phyloP scores from a whole-genome alignment of 1,139 yeast genomes.

The Geotrichum histeridarum region DNA sequence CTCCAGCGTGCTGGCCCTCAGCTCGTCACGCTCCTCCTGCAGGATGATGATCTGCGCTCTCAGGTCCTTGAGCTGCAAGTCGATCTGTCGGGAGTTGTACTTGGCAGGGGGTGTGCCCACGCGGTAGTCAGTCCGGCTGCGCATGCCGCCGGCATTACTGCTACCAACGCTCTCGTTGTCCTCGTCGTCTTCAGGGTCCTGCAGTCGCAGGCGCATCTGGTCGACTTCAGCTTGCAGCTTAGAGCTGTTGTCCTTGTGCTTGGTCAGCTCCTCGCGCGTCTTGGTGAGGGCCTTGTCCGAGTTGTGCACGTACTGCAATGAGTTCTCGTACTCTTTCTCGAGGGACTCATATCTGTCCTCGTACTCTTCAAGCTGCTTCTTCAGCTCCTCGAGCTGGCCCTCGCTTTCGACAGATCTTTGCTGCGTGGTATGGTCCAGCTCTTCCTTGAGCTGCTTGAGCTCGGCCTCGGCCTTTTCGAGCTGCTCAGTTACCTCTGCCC shows the following conservation, averaged over 20 bases:
- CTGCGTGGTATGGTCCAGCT: conserved; percentile 13
- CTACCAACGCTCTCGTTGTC: conserved; percentile 11
- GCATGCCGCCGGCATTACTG: conserved; percentile 14
- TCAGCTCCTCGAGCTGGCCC: conserved; percentile 7
- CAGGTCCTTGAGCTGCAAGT: conserved; percentile 71
- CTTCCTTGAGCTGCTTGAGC: not conserved
- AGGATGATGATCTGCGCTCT: conserved; percentile 78
- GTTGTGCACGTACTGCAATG: conserved; percentile 65
- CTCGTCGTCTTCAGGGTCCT: conserved; percentile 16
- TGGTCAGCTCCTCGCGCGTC: conserved; percentile 65
- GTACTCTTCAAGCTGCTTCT: conserved; percentile 17
- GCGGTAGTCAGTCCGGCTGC: conserved; percentile 18
- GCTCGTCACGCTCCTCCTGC: conserved; percentile 77
- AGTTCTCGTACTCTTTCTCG: conserved; percentile 60
- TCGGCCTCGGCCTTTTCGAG: conserved; percentile 1
- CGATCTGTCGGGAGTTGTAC: conserved; percentile 61
- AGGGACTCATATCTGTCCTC: conserved; percentile 25
- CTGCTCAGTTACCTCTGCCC: conserved; percentile 12
- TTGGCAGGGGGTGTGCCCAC: conserved; percentile 38
- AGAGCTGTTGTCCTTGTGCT: conserved; percentile 53
- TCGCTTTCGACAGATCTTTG: conserved; percentile 16
- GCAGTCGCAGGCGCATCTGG: conserved; percentile 31
- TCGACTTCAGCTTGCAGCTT: conserved; percentile 62
- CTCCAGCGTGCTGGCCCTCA: conserved; percentile 46
- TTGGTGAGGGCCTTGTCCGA: conserved; percentile 69